Base-by-base conservation (phyloP, 352 stramenopile species). In the Pythium apleroticum region DNA sequence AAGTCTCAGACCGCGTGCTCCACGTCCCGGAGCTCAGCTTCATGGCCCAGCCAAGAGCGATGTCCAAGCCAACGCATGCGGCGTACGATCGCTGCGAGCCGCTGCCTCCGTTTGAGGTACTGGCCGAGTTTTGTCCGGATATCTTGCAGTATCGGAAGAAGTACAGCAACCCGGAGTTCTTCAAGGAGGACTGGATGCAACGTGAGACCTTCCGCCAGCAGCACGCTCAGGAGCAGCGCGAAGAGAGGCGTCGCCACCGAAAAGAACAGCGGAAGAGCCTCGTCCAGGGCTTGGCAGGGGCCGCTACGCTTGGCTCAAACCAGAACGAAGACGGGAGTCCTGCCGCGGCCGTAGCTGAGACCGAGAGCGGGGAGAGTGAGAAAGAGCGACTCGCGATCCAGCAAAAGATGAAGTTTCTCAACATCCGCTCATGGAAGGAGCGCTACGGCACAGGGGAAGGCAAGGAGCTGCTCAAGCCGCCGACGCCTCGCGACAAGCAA, bases 361-460 rank as follows among this genome's bases (percentile, higher is more conserved):
- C 17, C 4, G 63, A 65, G 17, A 55, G 12, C 8, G 63, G 63
- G 4, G 63, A 65, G 17, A 55, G n/a, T 14, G 63, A 70, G 22
- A 61, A 60, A 17, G 57, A 64, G 33, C 35, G 50, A 0, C 63
- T 70, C 1, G 48, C 37, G 8, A 53, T 65, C n/a, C 63, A 70
- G 55, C 63, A 68, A 35, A 73, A 66, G n/a, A 66, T 74, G 31
- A 83, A 78, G 19, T 87, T 86, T 20, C 67, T 87, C 30, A 81
- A 75, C 24, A 87, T 89, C 27, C 73, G 80, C 4, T 87, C 80
- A 50, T 89, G 80, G 80, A 74, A 71, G 14, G 80, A 89, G 35
- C 80, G 84, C 20, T 89, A 87, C 41, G 80, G 80, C 12, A 89
- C 74, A 19, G 80, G 80, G 0, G 80, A 89, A 53, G 78, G 80